Conservation (phyloP, 371 early-diverging fungal genomes). For the Encephalitozoon intestinalis region DNA sequence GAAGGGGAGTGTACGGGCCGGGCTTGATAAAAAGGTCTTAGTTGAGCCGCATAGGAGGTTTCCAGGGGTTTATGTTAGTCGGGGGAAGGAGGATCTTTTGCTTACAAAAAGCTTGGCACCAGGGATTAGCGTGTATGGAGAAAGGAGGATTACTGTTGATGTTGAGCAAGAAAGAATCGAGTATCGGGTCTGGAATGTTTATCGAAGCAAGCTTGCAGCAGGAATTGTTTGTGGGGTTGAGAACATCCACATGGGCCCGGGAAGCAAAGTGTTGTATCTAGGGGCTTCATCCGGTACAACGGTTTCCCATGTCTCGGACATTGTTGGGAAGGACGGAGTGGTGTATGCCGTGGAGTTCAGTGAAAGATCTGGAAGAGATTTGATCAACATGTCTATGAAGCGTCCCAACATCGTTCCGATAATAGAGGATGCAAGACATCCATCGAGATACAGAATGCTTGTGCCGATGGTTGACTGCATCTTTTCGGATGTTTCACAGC, state of each 20-base stretch:
- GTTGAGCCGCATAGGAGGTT: constrained; percentile 92
- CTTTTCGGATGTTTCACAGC: constrained; percentile 99
- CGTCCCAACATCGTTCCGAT: constrained; percentile 99
- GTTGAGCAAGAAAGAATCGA: constrained; percentile 80
- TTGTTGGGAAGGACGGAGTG: constrained; percentile 78
- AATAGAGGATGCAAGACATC: constrained; percentile 98
- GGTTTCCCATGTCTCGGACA: constrained; percentile 98
- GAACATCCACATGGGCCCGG: constrained; percentile 85
- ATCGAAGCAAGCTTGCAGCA: constrained; percentile 97
- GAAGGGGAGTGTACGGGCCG: constrained; percentile 28
- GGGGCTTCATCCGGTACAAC: constrained; percentile 96
- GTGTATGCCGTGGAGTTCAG: constrained; percentile 99
- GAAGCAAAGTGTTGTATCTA: constrained; percentile 93
- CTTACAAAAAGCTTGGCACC: constrained; percentile 95
- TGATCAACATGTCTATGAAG: constrained; percentile 99
- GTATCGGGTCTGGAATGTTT: constrained; percentile 99
- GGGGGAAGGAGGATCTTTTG: constrained; percentile 95
- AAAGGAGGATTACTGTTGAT: constrained; percentile 90
- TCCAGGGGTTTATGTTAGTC: constrained; percentile 85
- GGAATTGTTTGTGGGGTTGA: constrained; percentile 97
- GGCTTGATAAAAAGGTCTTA: constrained; percentile 62
- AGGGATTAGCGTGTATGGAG: constrained; percentile 93
- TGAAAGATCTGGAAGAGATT: constrained; percentile 96
- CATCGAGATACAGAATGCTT: constrained; percentile 98
- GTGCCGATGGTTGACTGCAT: constrained; percentile 97